These are phyloP conservation scores for Trichoderma hamatum DNA, from an alignment of 2,329 filamentous ascomycete genomes.

Conservation along the genomic window DNA sequence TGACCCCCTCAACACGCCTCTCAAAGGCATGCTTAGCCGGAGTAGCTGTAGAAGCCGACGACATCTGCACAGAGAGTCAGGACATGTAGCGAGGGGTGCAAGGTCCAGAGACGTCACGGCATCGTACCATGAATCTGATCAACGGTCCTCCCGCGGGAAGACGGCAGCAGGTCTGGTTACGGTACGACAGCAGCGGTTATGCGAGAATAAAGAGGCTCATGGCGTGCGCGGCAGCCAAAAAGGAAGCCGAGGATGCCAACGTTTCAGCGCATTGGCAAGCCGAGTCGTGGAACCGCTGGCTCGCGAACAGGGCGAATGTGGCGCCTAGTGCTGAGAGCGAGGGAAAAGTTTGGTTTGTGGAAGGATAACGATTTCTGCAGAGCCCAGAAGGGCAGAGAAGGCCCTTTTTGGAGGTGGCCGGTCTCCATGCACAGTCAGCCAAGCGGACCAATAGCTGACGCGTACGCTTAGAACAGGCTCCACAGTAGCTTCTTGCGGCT, in stretches of 20 bases:
- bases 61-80: slow-evolving; percentile 54
- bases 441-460: slow-evolving; percentile 14
- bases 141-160: slow-evolving; percentile 26
- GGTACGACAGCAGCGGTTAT: slow-evolving; percentile 18
- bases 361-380: slow-evolving; percentile 20
- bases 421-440: slow-evolving; percentile 1
- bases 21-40: slow-evolving; percentile 76
- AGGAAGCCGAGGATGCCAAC: slow-evolving; percentile 23
- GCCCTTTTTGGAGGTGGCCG: slow-evolving; percentile 25
- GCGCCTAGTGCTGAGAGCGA: slow-evolving; percentile 5
- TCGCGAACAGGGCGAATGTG: slow-evolving; percentile 3
- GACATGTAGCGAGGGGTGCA: slow-evolving; percentile 17
- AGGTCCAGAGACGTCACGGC: slow-evolving; percentile 14
- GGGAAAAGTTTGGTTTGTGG: slow-evolving; percentile 20
- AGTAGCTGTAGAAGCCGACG: slow-evolving; percentile 72
- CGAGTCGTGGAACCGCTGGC: slow-evolving; percentile 26
- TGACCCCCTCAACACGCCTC: slow-evolving; percentile 78
- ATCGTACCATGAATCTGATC: slow-evolving; percentile 29
- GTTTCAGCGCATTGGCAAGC: slow-evolving; percentile 31
- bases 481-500: slow-evolving; percentile 25
- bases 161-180: slow-evolving; percentile 25
- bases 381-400: slow-evolving; percentile 20
- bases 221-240: slow-evolving; percentile 30
- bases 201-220: slow-evolving; percentile 15
- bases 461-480: background rate